Percentiles rank a stretch among this genome's conserved stretches.
Conservation (phyloP, 2,329 filamentous ascomycete species). For the Claviceps sorghi region DNA sequence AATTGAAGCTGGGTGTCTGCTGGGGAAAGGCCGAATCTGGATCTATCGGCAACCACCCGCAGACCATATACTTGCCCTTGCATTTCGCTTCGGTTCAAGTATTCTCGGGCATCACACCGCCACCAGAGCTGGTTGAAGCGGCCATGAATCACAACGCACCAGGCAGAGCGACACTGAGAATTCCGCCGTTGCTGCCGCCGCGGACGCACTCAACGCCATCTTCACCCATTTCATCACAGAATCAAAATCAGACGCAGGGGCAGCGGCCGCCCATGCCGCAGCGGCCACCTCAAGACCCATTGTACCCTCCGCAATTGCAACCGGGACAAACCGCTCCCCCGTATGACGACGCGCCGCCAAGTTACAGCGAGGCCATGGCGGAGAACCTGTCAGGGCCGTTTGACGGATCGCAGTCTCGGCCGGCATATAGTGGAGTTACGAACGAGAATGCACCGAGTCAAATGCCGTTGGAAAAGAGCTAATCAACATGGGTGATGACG, state of each 20-base stretch:
- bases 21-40: slow-evolving; percentile 46
- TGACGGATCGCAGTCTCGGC: slow-evolving; percentile 44
- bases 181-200: slow-evolving; percentile 23
- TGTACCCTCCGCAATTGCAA: slow-evolving; percentile 43
- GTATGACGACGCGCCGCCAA: slow-evolving; percentile 73
- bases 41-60: slow-evolving; percentile 19
- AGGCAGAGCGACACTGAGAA: slow-evolving; percentile 21
- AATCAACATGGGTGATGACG: neutral
- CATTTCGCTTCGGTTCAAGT: slow-evolving; percentile 61
- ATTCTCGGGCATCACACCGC: slow-evolving; percentile 77
- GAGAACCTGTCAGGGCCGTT: slow-evolving; percentile 57
- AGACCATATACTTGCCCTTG: slow-evolving; percentile 65
- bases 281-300: slow-evolving; percentile 28
- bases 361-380: slow-evolving; percentile 86
- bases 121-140: slow-evolving; percentile 57
- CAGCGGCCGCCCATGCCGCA: slow-evolving; percentile 11
- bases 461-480: slow-evolving; percentile 28
- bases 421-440: slow-evolving; percentile 51
- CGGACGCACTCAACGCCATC: slow-evolving; percentile 14
- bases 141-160: slow-evolving; percentile 20
- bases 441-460: slow-evolving; percentile 44
- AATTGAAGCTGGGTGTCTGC: slow-evolving; percentile 63
- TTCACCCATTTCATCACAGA: slow-evolving; percentile 10
- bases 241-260: slow-evolving; percentile 3
- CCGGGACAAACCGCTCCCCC: slow-evolving; percentile 27